phyloP scores from a whole-genome alignment of 2,329 filamentous ascomycete genomes.

The Onygena corvina region DNA sequence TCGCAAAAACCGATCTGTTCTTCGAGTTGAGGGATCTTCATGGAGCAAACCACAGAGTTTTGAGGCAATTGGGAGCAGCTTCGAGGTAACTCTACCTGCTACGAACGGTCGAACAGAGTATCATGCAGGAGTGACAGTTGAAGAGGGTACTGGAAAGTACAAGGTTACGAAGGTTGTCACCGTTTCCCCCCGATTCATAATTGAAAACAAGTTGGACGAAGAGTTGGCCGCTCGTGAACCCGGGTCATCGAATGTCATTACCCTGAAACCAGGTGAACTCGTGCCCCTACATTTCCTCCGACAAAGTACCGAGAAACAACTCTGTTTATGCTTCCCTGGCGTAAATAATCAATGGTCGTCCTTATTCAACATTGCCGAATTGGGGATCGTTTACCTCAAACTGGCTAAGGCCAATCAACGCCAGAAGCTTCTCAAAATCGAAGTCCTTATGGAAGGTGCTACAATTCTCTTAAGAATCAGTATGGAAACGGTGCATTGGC shows the following conservation, averaged over 20 bases:
- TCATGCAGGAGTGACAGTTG: constrained; percentile 77
- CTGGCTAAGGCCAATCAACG: constrained; percentile 80
- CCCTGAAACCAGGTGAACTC: constrained; percentile 63
- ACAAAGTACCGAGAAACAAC: constrained; percentile 68
- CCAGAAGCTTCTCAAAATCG: constrained; percentile 74
- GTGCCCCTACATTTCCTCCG: constrained; percentile 84
- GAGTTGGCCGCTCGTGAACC: constrained; percentile 84
- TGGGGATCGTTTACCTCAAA: constrained; percentile 87
- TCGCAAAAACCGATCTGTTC: constrained; percentile 73
- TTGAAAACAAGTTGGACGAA: constrained; percentile 86
- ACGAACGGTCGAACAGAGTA: constrained; percentile 63
- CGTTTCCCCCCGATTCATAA: constrained; percentile 77
- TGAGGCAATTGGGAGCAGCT: constrained; percentile 87
- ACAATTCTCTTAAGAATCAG: constrained; percentile 89
- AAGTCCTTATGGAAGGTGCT: constrained; percentile 82
- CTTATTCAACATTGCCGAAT: constrained; percentile 91
- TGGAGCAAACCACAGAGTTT: constrained; percentile 99
- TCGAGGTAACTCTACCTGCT: constrained; percentile 74
- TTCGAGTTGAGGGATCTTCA: constrained; percentile 77
- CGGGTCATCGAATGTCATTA: constrained; percentile 74
- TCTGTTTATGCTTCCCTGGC: constrained; percentile 85
- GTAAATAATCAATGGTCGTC: constrained; percentile 97
- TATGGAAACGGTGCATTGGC: constrained; percentile 89
- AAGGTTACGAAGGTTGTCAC: constrained; percentile 95
- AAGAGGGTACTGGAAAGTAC: constrained; percentile 91